Evolutionary conservation across 2,329 filamentous ascomycete species (phyloP).

Genomic region (Madurella fahalii): DNA sequence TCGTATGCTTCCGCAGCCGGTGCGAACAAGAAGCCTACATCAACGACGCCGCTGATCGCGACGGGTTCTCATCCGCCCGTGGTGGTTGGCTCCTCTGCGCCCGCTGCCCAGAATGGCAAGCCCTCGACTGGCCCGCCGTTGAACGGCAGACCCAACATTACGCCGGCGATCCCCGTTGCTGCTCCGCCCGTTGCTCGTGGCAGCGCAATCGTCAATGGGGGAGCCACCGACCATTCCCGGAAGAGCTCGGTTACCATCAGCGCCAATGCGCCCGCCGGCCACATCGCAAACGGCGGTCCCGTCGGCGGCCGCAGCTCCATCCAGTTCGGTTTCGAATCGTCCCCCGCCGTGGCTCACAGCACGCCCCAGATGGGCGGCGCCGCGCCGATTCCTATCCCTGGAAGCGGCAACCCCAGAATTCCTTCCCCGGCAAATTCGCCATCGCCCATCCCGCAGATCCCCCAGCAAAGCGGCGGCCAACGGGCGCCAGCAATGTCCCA

Average conservation of each 20-base stretch:
- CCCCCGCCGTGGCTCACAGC: conserved; percentile 63
- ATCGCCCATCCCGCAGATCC: conserved; percentile 86
- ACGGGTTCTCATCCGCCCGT: conserved; percentile 54
- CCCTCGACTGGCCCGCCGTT: conserved; percentile 68
- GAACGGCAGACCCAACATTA: conserved; percentile 76
- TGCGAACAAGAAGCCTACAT: conserved; percentile 58
- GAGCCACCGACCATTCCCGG: conserved; percentile 66
- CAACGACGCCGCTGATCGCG: conserved; percentile 58
- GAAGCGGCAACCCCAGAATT: conserved; percentile 59
- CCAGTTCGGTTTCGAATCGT: conserved; percentile 77
- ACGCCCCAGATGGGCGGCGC: conserved; percentile 55
- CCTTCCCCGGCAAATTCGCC: conserved; percentile 84
- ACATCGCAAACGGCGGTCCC: conserved; percentile 69
- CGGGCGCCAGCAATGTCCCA: conserved; percentile 73
- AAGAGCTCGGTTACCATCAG: conserved; percentile 92
- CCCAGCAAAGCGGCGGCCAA: conserved; percentile 80
- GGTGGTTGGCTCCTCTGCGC: conserved; percentile 52
- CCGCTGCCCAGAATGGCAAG: conserved; percentile 57
- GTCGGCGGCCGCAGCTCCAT: conserved; percentile 59
- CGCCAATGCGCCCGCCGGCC: conserved; percentile 72
- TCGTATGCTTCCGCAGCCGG: conserved; percentile 66
- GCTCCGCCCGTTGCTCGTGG: conserved; percentile 60
- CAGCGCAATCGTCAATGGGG: conserved; percentile 65
- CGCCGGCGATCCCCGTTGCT: conserved; percentile 57
- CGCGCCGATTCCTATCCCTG: conserved; percentile 59